Base-by-base conservation (phyloP, 441 rosid species). In the Pelargonium australe region DNA sequence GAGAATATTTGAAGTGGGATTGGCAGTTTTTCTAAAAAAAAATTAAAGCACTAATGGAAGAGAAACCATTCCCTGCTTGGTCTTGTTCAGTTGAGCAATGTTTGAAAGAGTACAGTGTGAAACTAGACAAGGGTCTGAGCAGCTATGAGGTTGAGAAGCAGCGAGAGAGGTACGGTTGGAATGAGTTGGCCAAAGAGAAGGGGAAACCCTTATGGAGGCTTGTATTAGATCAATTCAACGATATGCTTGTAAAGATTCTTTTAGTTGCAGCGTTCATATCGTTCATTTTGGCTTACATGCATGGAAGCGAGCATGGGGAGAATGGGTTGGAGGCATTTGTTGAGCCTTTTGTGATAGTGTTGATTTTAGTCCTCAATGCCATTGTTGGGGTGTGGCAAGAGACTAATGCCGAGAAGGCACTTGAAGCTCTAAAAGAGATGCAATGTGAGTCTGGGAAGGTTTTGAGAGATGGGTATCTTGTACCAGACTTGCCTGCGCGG, bases 301-400 rank as follows among this genome's bases (percentile, higher is more conserved):
- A 80, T 8, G 80, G 83, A 0, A 76, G 68, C 2, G 85, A 74
- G 70, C 82, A 77, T 3, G 75, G 68, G 4, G 73, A 82, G 67
- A 80, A 63, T 76, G 85, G 71, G 57, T 78, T 82, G 8, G 80
- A 83, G 0, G 83, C 83, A 4, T 80, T 76, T 17, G 83, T 80
- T n/a, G 85, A 82, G 70, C 85, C 85, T 43, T 63, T 82, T 7
- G 85, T 82, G 14, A 82, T 82, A 5, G 80, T 82, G 58, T 64
- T 82, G 67, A 82, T 82, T 72, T 69, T 82, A 71, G 76, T 82
- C 31, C 60, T 82, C 23, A 82, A 82, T 65, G 83, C 85, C 0
- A 5, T 78, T 40, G 83, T 82, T 2, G 85, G 85, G 2, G 85
- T 82, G 43, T 82, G 85, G 85, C 85, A 82, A 66, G 85, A 80